phyloP scores from a whole-genome alignment of 1,284 basidiomycete species.

The Malassezia pachydermatis region DNA sequence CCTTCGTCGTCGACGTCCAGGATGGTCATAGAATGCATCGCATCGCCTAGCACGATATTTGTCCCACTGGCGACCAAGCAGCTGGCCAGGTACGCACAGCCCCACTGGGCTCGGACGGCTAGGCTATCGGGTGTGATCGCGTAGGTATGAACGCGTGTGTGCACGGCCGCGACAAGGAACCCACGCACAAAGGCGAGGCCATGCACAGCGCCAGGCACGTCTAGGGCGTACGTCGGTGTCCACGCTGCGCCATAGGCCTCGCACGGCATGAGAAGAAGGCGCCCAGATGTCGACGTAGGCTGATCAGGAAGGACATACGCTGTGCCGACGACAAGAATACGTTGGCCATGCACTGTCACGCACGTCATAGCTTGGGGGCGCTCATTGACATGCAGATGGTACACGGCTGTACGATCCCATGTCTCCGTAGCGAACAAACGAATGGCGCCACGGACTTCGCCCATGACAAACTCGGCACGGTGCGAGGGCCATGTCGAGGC shows the following conservation, averaged over 20 bases:
- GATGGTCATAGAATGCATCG: slow-evolving; percentile 38
- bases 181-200: slow-evolving; percentile 21
- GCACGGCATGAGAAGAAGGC: slow-evolving; percentile 26
- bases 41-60: slow-evolving; percentile 39
- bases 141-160: slow-evolving; percentile 35
- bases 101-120: slow-evolving; percentile 18
- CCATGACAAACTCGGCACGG: no score
- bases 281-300: slow-evolving; percentile 25
- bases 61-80: slow-evolving; percentile 22
- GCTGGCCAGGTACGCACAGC: slow-evolving; percentile 38
- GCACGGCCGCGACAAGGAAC: slow-evolving; percentile 32
- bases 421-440: no score
- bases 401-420: no score
- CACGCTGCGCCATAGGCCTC: slow-evolving; percentile 17
- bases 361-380: slow-evolving; percentile 31
- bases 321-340: slow-evolving; percentile 34
- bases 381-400: slow-evolving; percentile 33
- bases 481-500: no score
- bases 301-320: slow-evolving; percentile 21
- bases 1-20: slow-evolving; percentile 25
- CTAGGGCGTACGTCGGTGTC: slow-evolving; percentile 20
- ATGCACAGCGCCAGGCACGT: slow-evolving; percentile 38
- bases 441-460: no score
- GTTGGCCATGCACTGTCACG: slow-evolving; percentile 13
- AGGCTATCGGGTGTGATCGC: neutral